phyloP scores from a whole-genome alignment of 495 filamentous ascomycete species.

The Talaromyces nanjingensis region DNA sequence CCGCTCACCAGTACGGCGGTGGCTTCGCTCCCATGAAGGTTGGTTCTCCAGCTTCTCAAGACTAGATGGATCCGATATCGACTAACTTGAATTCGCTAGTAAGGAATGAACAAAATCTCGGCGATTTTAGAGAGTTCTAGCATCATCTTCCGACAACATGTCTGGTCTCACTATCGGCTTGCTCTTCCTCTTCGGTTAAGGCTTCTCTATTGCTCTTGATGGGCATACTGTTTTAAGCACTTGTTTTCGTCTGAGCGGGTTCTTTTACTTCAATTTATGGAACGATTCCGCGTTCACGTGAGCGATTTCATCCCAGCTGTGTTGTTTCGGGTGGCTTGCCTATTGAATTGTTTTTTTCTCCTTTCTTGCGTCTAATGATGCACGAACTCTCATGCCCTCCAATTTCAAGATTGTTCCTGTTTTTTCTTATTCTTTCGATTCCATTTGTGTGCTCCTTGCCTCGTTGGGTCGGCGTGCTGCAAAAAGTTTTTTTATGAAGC shows the following conservation, averaged over 20 bases:
- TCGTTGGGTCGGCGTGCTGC: slow-evolving; percentile 44
- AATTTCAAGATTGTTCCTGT: slow-evolving; percentile 12
- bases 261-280: slow-evolving; percentile 14
- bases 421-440: slow-evolving; percentile 11
- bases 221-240: slow-evolving; percentile 40
- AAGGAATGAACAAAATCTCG: slow-evolving; percentile 11
- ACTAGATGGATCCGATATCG: background rate
- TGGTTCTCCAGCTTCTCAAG: slow-evolving; percentile 23
- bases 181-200: slow-evolving; percentile 30
- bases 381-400: slow-evolving; percentile 14
- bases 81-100: slow-evolving; percentile 7
- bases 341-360: slow-evolving; percentile 10
- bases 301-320: slow-evolving; percentile 20
- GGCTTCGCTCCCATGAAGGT: slow-evolving; percentile 74
- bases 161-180: slow-evolving; percentile 39
- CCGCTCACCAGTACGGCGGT: slow-evolving; percentile 58
- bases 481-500: slow-evolving; percentile 38
- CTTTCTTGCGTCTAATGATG: slow-evolving; percentile 10
- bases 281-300: slow-evolving; percentile 5
- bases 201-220: slow-evolving; percentile 41
- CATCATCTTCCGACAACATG: slow-evolving; percentile 37
- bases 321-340: slow-evolving; percentile 11
- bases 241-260: slow-evolving; percentile 43
- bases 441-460: slow-evolving; percentile 27
- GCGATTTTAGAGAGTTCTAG: slow-evolving; percentile 32